Conservation (phyloP, 768 basidiomycete species). For the Kwoniella heveanensis region DNA sequence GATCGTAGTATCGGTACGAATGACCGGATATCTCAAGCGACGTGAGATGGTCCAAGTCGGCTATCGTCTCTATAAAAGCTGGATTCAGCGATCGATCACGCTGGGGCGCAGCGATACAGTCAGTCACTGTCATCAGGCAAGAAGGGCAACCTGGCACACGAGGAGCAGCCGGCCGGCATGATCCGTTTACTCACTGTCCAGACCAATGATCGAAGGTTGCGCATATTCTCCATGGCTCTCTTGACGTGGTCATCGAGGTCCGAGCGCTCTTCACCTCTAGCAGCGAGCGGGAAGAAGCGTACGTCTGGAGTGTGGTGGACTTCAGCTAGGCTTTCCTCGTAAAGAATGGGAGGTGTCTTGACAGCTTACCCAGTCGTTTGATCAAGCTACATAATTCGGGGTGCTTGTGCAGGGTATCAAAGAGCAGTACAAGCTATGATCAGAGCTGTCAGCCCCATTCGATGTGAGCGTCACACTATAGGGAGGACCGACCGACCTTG, state of each 20-base stretch:
- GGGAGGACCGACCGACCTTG: constrained; percentile 28
- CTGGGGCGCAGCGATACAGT: constrained; percentile 11
- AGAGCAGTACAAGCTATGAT: constrained; percentile 35
- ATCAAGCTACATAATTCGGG: constrained; percentile 40
- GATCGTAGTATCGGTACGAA: constrained; percentile 43
- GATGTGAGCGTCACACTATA: not conserved
- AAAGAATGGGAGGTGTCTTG: not conserved
- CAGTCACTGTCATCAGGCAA: too few species aligned
- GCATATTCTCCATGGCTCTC: constrained; percentile 34
- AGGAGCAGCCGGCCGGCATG: too few species aligned
- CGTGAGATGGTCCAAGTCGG: constrained; percentile 26
- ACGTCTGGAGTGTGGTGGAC: constrained; percentile 28
- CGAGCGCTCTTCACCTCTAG: constrained; percentile 34
- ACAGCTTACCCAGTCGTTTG: constrained; percentile 36
- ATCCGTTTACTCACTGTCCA: constrained; percentile 49
- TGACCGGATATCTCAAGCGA: constrained; percentile 47
- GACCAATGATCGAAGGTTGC: constrained; percentile 34
- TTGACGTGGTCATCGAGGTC: constrained; percentile 44
- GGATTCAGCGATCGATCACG: constrained; percentile 43
- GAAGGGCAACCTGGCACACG: too few species aligned
- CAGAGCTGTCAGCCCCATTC: constrained; percentile 15
- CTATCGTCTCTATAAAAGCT: constrained; percentile 29
- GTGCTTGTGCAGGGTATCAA: constrained; percentile 32
- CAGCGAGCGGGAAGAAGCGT: constrained; percentile 41
- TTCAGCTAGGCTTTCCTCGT: constrained; percentile 5